phyloP scores from a whole-genome alignment of 2,329 filamentous ascomycete species.

The Zasmidium citrigriseum region DNA sequence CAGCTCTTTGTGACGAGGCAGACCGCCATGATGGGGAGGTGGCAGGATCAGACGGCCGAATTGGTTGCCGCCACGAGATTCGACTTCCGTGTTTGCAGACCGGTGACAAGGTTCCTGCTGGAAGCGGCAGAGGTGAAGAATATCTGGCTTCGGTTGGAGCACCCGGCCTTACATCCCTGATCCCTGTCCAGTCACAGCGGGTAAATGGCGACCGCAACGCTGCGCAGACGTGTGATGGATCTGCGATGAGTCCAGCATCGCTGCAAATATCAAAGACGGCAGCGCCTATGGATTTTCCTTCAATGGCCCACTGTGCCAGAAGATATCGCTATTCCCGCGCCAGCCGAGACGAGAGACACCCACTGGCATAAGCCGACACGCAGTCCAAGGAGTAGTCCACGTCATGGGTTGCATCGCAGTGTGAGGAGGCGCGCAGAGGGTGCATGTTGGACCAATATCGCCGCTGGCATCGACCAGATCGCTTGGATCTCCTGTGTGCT shows the following conservation, averaged over 20 bases:
- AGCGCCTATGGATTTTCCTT: too few relatives aligned
- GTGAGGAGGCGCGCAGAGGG: neutral
- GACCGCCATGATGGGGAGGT: neutral
- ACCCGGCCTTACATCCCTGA: conserved; percentile 1
- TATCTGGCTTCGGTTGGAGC: neutral
- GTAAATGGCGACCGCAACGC: neutral
- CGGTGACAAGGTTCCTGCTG: neutral
- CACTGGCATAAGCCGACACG: neutral
- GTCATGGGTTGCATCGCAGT: neutral
- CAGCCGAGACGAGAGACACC: neutral
- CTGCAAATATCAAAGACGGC: neutral
- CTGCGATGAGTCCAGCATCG: neutral
- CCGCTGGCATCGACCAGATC: neutral
- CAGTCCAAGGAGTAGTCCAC: neutral
- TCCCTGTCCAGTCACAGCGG: neutral
- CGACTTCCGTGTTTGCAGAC: neutral
- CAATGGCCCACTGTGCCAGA: too few relatives aligned
- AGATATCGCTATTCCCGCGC: neutral
- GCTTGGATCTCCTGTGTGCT: neutral
- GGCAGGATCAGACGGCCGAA: neutral
- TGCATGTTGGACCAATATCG: neutral
- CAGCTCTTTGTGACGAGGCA: neutral
- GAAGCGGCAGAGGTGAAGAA: neutral
- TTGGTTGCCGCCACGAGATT: neutral
- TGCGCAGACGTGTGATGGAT: neutral